phyloP scores from a whole-genome alignment of 179 eudicot species.

The Vitellaria paradoxa region DNA sequence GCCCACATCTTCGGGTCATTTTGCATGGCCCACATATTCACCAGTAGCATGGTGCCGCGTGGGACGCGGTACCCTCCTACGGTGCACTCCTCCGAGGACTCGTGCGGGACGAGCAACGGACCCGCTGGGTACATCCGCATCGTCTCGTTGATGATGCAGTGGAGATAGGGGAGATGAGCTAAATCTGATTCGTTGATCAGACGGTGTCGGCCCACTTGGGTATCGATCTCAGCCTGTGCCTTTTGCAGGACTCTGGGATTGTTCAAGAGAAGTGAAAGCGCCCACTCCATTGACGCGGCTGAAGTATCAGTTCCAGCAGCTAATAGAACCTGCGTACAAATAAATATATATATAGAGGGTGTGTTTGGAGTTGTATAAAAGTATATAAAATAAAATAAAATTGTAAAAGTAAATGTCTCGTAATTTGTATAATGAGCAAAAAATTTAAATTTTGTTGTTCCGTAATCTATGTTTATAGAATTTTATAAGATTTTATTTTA shows the following conservation, averaged over 20 bases:
- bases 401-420: no score
- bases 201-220: not conserved
- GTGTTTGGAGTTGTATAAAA: no score
- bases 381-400: no score
- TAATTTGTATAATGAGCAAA: no score
- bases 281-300: constrained; percentile 15
- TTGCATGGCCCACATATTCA: constrained; percentile 53
- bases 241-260: constrained; percentile 10
- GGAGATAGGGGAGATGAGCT: constrained; percentile 11
- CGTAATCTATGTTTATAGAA: no score
- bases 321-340: not conserved
- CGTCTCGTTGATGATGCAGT: constrained; percentile 16
- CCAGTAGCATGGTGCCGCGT: constrained; percentile 46
- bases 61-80: constrained; percentile 23
- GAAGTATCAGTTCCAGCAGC: constrained; percentile 16
- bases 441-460: no score
- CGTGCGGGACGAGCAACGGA: constrained; percentile 10
- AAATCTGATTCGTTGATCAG: constrained; percentile 18
- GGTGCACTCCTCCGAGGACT: constrained; percentile 7
- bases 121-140: constrained; percentile 14
- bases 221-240: constrained; percentile 16
- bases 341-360: no score
- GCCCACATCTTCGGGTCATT: constrained; percentile 48
- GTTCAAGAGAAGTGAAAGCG: constrained; percentile 17
- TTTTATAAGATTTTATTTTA: no score